Conservation (phyloP, 495 filamentous ascomycete genomes). For the Hypoxylon perforatum region DNA sequence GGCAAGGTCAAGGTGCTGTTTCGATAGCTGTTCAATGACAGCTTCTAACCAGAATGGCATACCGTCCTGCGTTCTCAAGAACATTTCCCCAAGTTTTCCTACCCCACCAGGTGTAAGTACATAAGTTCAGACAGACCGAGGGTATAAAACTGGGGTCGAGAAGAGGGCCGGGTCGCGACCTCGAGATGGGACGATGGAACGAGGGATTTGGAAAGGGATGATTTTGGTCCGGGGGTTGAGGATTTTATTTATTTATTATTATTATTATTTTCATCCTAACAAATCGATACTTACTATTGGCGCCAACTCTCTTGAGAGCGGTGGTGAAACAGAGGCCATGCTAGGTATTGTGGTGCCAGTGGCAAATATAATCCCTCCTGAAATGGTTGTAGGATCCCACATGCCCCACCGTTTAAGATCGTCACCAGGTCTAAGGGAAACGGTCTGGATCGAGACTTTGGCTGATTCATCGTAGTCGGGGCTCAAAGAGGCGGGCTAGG, state of each 20-base stretch:
- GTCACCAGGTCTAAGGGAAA: constrained; percentile 39
- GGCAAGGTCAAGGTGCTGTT: constrained; percentile 22
- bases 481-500: background rate
- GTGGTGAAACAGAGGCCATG: constrained; percentile 24
- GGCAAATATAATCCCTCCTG: constrained; percentile 19
- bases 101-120: constrained; percentile 28
- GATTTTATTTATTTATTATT: background rate
- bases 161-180: constrained; percentile 33
- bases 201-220: background rate
- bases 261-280: background rate
- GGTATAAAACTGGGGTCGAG: constrained; percentile 34
- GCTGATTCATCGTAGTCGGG: constrained; percentile 33
- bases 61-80: constrained; percentile 20
- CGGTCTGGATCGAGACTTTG: constrained; percentile 41
- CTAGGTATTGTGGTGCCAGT: constrained; percentile 29
- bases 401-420: constrained; percentile 25
- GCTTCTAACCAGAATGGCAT: constrained; percentile 17
- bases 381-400: constrained; percentile 7
- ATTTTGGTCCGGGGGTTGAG: background rate
- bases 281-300: constrained; percentile 6
- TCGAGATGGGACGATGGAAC: background rate
- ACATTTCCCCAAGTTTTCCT: constrained; percentile 21
- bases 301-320: constrained; percentile 26
- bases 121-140: constrained; percentile 23
- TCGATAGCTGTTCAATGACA: constrained; percentile 2